Evolutionary conservation across 2,329 filamentous ascomycete species (phyloP).

Genomic region (Cladosporium sp.): DNA sequence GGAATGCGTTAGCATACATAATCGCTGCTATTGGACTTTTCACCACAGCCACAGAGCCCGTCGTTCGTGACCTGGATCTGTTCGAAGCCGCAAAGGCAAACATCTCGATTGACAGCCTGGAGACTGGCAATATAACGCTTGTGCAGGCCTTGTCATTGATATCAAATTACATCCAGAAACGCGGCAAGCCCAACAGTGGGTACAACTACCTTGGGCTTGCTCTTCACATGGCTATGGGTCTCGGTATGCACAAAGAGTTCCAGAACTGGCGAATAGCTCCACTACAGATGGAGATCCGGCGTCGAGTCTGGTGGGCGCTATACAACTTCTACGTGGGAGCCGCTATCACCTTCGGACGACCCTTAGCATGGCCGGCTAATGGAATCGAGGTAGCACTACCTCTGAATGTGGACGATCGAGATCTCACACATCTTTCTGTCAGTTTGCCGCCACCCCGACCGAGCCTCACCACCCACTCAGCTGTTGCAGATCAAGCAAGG

Average conservation of each 20-base stretch:
- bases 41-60: slow-evolving; percentile 40
- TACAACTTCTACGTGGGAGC: slow-evolving; percentile 53
- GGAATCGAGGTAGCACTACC: slow-evolving; percentile 47
- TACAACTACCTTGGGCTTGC: slow-evolving; percentile 53
- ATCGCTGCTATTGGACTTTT: slow-evolving; percentile 49
- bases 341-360: slow-evolving; percentile 52
- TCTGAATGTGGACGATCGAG: slow-evolving; percentile 48
- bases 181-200: slow-evolving; percentile 53
- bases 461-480: slow-evolving; percentile 46
- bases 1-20: slow-evolving; percentile 50
- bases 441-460: slow-evolving; percentile 23
- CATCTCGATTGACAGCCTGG: slow-evolving; percentile 49
- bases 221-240: slow-evolving; percentile 51
- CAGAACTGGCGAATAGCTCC: slow-evolving; percentile 48
- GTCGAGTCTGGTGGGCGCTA: slow-evolving; percentile 40
- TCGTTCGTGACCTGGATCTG: slow-evolving; percentile 46
- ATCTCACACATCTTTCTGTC: slow-evolving; percentile 37
- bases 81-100: slow-evolving; percentile 49
- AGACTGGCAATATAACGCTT: slow-evolving; percentile 51
- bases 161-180: slow-evolving; percentile 53
- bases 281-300: slow-evolving; percentile 37
- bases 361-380: slow-evolving; percentile 47
- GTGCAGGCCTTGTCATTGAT: slow-evolving; percentile 51
- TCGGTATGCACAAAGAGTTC: slow-evolving; percentile 54
- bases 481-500: slow-evolving; percentile 46